These are phyloP conservation scores for Xanthoceras sorbifolium DNA, from an alignment of 345 rosid genomes.

Conservation along the genomic window DNA sequence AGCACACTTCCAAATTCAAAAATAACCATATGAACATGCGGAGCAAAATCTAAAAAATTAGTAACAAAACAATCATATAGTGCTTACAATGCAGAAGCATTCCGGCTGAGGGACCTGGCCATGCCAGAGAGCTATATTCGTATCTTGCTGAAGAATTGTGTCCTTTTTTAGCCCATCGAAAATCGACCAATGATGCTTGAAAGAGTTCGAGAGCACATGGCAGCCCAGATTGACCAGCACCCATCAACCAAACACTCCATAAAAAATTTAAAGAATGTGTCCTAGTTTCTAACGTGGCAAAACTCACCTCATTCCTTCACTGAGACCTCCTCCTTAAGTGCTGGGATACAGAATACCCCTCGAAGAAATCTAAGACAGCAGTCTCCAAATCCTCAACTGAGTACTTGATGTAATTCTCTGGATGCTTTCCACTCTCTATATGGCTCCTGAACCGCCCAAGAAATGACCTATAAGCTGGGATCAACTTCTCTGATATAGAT, in stretches of 20 bases:
- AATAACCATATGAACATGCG: slow-evolving; percentile 56
- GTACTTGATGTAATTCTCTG: slow-evolving; percentile 90
- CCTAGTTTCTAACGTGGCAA: slow-evolving; percentile 47
- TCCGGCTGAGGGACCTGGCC: slow-evolving; percentile 39
- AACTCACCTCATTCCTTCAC: slow-evolving; percentile 43
- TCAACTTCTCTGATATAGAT: slow-evolving; percentile 74
- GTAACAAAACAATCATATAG: slow-evolving; percentile 39
- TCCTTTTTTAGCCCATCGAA: neutral
- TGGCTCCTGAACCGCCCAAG: slow-evolving; percentile 89
- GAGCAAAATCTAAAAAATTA: slow-evolving; percentile 44
- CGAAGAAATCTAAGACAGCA: slow-evolving; percentile 90
- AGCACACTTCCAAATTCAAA: slow-evolving; percentile 44
- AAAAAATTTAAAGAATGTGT: slow-evolving; percentile 68
- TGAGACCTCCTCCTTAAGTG: slow-evolving; percentile 80
- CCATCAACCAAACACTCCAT: slow-evolving; percentile 42
- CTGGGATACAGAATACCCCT: slow-evolving; percentile 76
- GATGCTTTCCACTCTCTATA: slow-evolving; percentile 92
- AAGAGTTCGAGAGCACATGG: slow-evolving; percentile 24
- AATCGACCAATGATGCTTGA: slow-evolving; percentile 12
- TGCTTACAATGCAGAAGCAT: slow-evolving; percentile 62
- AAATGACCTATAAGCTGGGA: slow-evolving; percentile 94
- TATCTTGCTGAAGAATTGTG: slow-evolving; percentile 20
- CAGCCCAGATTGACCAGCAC: slow-evolving; percentile 35
- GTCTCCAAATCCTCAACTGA: slow-evolving; percentile 84
- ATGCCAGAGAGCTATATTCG: slow-evolving; percentile 20